Evolutionary conservation across 1,139 yeast species (phyloP).

Genomic region (Yamadazyma conglobata): DNA sequence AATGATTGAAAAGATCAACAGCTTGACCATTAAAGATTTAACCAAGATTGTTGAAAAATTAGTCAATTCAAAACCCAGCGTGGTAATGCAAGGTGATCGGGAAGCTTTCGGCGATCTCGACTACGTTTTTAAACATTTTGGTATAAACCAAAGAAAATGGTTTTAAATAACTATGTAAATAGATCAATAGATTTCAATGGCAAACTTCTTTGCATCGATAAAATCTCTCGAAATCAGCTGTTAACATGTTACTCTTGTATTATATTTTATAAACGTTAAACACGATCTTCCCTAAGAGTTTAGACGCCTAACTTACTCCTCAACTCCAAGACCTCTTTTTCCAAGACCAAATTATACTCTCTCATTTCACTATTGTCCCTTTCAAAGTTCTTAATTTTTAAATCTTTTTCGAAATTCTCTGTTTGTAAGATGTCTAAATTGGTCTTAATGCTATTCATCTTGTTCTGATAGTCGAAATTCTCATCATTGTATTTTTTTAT

Average conservation of each 20-base stretch:
- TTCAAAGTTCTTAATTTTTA: constrained; percentile 29
- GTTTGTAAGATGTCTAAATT: constrained; percentile 34
- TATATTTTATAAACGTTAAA: too few relatives aligned
- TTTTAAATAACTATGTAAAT: constrained; percentile 15
- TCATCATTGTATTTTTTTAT: constrained; percentile 46
- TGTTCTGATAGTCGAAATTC: constrained; percentile 45
- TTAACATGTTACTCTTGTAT: too few relatives aligned
- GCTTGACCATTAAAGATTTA: constrained; percentile 63
- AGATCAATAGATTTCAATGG: too few relatives aligned
- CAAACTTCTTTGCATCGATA: too few relatives aligned
- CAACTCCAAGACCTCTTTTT: constrained; percentile 66
- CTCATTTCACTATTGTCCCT: constrained; percentile 46
- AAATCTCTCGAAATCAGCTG: too few relatives aligned
- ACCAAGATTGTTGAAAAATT: constrained; percentile 72
- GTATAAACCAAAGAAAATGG: constrained; percentile 40
- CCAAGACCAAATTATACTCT: constrained; percentile 53
- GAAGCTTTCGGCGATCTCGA: constrained; percentile 82
- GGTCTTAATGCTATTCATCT: constrained; percentile 34
- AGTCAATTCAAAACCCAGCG: constrained; percentile 74
- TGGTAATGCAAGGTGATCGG: constrained; percentile 87
- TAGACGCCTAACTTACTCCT: constrained; percentile 32
- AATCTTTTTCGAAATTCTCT: constrained; percentile 42
- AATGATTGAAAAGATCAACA: constrained; percentile 76
- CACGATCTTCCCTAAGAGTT: too few relatives aligned
- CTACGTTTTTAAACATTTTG: constrained; percentile 62